Evolutionary conservation across 768 basidiomycete genomes (phyloP), one percentile per base, ranked within the genome.

Genomic region (Mycena floridula): DNA sequence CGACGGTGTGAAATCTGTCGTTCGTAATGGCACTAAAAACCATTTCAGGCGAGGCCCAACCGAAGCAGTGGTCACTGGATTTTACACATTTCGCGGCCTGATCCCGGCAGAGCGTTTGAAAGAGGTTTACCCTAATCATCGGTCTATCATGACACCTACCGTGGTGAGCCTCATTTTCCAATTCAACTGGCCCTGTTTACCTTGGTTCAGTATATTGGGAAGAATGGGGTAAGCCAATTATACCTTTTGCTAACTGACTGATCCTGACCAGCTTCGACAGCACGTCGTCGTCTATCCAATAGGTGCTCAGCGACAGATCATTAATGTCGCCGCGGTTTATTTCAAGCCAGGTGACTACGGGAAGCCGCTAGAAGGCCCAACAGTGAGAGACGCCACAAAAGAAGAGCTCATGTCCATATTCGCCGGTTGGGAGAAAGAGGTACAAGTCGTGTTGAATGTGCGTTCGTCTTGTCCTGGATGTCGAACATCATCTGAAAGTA

Each of bases 261-360:
- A 16, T 16, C 15, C 3, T 25, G 2, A 13, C 15, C 11, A 25
- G 4, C 40, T 36, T 26, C n/a, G n/a, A 18, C 24, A 21, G 77
- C 70, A 74, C 54, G 44, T 76, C 15, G 59, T 79, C 2, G 64
- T 61, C 0, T 81, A 81, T 55, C 69, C 75, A 0, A 68, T 81
- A 9, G n/a, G n/a, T n/a, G 70, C 75, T 2, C 61, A 67, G 25
- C 76, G 73, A 9, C 62, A 63, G 41, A 58, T 67, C 22, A 61
- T 81, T 47, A 82, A 79, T 49, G 58, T 79, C 24, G 76, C 67
- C 4, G 72, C 67, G 6, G 68, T 72, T 37, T 54, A 53, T 15
- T 54, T 67, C 20, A 49, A 55, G 6, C 58, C 60, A 37, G 65
- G 61, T 18, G 62, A 62, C n/a, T 66, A 74, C 43, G 61, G 58